A percentile compares a stretch with the other conserved stretches of the same genome.
phyloP scores from a whole-genome alignment of 768 basidiomycete genomes.

The Leccinum uliginosum region DNA sequence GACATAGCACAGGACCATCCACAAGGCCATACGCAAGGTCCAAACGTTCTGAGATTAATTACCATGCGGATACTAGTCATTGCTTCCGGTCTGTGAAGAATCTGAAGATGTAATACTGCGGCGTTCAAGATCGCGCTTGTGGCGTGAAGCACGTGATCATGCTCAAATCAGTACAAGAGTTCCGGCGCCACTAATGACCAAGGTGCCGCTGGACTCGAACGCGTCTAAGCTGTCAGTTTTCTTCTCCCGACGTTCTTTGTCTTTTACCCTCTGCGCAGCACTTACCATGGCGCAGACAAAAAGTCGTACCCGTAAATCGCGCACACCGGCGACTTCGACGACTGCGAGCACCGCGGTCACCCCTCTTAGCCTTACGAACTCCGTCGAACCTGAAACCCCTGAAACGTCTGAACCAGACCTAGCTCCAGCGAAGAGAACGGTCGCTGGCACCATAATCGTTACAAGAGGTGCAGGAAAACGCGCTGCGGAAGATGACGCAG shows the following conservation, averaged over 20 bases:
- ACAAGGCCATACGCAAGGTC: not conserved
- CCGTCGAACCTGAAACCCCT: constrained; percentile 48
- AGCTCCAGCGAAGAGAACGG: not conserved
- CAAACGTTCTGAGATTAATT: not conserved
- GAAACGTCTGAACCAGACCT: constrained; percentile 42
- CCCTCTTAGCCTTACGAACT: constrained; percentile 45
- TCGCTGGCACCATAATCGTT: not conserved
- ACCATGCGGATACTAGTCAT: not conserved
- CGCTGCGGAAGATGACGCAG: constrained; percentile 33
- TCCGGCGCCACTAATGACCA: constrained; percentile 26
- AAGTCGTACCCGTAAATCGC: constrained; percentile 10
- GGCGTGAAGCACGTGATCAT: constrained; percentile 26
- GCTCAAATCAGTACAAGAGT: not conserved
- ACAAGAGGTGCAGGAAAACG: constrained; percentile 26
- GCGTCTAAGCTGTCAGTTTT: constrained; percentile 13
- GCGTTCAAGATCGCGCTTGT: constrained; percentile 25
- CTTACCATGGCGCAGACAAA: constrained; percentile 24
- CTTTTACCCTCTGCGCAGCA: not conserved
- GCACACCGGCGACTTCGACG: constrained; percentile 25
- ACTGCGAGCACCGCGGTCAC: constrained; percentile 42
- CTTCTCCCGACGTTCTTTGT: constrained; percentile 13
- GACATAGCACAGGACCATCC: not conserved
- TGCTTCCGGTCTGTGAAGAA: not conserved
- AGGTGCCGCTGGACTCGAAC: constrained; percentile 14
- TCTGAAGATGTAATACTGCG: not conserved